Conservation (phyloP, 1,139 yeast genomes). For the Candida buenavistaensis region DNA sequence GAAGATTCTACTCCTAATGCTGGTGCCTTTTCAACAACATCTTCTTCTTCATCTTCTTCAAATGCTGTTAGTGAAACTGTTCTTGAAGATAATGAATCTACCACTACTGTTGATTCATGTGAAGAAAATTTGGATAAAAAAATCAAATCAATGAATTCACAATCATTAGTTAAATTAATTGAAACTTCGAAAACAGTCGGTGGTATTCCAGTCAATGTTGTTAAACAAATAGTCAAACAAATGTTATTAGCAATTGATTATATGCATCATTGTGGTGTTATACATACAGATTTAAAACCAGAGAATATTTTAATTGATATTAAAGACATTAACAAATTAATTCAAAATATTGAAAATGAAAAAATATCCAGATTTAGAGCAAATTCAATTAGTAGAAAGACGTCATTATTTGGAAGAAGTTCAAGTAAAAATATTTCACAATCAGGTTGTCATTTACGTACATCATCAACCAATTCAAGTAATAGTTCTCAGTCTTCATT, state of each 20-base stretch:
- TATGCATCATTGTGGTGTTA: constrained; percentile 43
- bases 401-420: constrained; percentile 9
- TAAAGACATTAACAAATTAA: constrained; percentile 37
- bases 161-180: constrained; percentile 17
- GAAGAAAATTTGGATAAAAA: constrained; percentile 11
- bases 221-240: constrained; percentile 40
- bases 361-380: constrained; percentile 19
- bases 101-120: constrained; percentile 10
- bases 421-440: constrained; percentile 4
- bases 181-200: constrained; percentile 20
- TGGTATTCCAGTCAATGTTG: constrained; percentile 38
- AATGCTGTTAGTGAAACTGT: constrained; percentile 9
- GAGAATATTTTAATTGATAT: constrained; percentile 44
- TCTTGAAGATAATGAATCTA: constrained; percentile 12
- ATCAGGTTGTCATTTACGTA: constrained; percentile 10
- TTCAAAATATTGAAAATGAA: constrained; percentile 34
- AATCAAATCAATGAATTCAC: constrained; percentile 15
- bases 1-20: background rate
- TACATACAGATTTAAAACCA: constrained; percentile 47
- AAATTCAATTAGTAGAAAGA: constrained; percentile 9
- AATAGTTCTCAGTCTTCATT: constrained; percentile 9
- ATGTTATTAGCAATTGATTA: constrained; percentile 39
- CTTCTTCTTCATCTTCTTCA: constrained; percentile 11
- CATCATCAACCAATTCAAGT: constrained; percentile 12
- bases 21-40: constrained; percentile 7